phyloP scores from a whole-genome alignment of 2,329 filamentous ascomycete species.

The Colletotrichum orbiculare region DNA sequence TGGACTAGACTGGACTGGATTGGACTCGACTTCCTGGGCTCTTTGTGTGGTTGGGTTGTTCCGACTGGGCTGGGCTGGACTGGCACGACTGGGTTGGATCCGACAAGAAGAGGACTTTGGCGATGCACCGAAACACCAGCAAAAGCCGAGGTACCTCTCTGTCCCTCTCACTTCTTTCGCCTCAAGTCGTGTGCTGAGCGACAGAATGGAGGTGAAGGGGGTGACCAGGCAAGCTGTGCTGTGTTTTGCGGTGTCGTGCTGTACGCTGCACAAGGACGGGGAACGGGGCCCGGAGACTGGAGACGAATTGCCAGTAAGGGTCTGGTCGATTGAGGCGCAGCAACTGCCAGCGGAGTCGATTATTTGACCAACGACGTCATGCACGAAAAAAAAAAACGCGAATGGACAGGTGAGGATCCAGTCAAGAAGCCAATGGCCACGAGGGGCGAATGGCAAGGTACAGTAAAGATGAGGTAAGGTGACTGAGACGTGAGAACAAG shows the following conservation, averaged over 20 bases:
- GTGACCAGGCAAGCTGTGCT: too few relatives aligned
- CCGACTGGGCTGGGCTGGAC: neutral
- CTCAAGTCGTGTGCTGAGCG: too few relatives aligned
- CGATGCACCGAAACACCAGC: neutral
- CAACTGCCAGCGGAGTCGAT: slow-evolving; percentile 33
- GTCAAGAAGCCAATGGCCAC: neutral
- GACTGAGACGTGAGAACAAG: too few relatives aligned
- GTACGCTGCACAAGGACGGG: neutral
- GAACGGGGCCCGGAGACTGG: too few relatives aligned
- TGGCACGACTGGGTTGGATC: neutral
- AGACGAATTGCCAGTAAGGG: slow-evolving; percentile 8
- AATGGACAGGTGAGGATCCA: neutral
- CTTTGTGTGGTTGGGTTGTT: too few relatives aligned
- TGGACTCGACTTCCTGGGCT: neutral
- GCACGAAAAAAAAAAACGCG: neutral
- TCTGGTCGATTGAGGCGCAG: slow-evolving; percentile 35
- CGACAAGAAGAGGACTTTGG: neutral
- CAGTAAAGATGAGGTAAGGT: too few relatives aligned
- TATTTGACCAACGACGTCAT: slow-evolving; percentile 35
- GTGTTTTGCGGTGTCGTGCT: neutral
- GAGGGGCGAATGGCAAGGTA: too few relatives aligned
- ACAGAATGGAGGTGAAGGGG: too few relatives aligned
- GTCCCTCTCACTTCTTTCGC: too few relatives aligned
- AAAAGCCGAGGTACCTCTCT: neutral
- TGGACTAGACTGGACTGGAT: neutral